A percentile compares a stretch with the other conserved stretches of the same genome.
Conservation (phyloP, 2,329 filamentous ascomycete genomes). For the Pseudocercospora pini-densiflorae region DNA sequence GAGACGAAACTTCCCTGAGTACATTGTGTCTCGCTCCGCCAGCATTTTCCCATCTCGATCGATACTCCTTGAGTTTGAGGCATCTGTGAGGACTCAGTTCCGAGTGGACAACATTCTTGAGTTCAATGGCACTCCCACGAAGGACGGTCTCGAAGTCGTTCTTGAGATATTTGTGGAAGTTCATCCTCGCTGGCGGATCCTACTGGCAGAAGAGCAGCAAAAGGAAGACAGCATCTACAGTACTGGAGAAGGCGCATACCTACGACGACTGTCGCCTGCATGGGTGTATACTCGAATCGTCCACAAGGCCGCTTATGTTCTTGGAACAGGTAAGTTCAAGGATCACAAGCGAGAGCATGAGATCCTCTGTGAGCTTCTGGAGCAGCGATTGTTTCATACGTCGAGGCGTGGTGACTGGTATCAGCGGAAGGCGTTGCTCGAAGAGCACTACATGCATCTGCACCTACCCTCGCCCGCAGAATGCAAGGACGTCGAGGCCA, state of each 20-base stretch:
- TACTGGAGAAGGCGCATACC: slow-evolving; percentile 82
- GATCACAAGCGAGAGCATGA: slow-evolving; percentile 76
- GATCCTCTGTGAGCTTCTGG: slow-evolving; percentile 74
- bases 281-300: slow-evolving; percentile 94
- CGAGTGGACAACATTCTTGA: slow-evolving; percentile 82
- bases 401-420: slow-evolving; percentile 91
- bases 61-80: slow-evolving; percentile 85
- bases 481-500: slow-evolving; percentile 58
- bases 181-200: slow-evolving; percentile 76
- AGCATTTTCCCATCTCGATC: slow-evolving; percentile 83
- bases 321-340: slow-evolving; percentile 73
- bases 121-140: slow-evolving; percentile 71
- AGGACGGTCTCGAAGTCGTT: slow-evolving; percentile 68
- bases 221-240: slow-evolving; percentile 81
- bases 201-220: slow-evolving; percentile 73
- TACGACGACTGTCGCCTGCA: slow-evolving; percentile 85
- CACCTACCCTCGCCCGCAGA: slow-evolving; percentile 53
- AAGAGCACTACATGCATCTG: slow-evolving; percentile 90
- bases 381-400: slow-evolving; percentile 82
- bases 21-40: slow-evolving; percentile 85
- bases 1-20: slow-evolving; percentile 82
- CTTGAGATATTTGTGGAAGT: slow-evolving; percentile 74
- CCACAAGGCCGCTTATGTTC: slow-evolving; percentile 80
- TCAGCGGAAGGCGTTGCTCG: slow-evolving; percentile 88
- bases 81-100: slow-evolving; percentile 79